Conservation (phyloP, 208 protist genomes). For the Leishmania guyanensis region DNA sequence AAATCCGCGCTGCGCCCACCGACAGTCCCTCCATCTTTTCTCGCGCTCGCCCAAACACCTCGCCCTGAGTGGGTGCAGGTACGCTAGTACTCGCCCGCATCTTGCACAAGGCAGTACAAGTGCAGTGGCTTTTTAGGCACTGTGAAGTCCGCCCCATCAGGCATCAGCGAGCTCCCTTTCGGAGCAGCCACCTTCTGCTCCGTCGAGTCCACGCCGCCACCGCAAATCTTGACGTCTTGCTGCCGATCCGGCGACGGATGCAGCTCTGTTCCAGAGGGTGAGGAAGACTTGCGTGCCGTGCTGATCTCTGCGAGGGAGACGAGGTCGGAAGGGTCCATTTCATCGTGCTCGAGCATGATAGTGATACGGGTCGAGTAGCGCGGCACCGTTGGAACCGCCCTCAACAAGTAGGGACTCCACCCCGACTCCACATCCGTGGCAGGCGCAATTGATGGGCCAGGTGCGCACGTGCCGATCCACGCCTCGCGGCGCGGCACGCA, state of each 20-base stretch:
- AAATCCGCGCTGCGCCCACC: background rate
- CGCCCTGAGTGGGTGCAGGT: background rate
- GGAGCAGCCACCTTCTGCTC: background rate
- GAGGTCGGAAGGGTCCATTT: constrained; percentile 61
- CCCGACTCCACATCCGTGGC: background rate
- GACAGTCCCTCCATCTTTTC: background rate
- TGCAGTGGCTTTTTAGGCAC: constrained; percentile 24
- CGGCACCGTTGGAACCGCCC: constrained; percentile 62
- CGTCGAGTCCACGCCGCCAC: constrained; percentile 12
- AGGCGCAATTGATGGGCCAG: constrained; percentile 12
- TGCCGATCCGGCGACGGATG: constrained; percentile 3
- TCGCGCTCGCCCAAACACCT: background rate
- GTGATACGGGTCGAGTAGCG: constrained; percentile 79
- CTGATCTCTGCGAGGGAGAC: constrained; percentile 68
- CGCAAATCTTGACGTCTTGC: constrained; percentile 14
- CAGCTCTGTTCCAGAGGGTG: background rate
- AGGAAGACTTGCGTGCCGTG: constrained; percentile 24
- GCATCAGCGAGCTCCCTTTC: background rate
- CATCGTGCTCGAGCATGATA: constrained; percentile 80
- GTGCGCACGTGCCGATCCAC: constrained; percentile 48
- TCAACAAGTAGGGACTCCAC: constrained; percentile 25
- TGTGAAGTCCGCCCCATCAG: background rate
- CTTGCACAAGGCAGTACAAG: constrained; percentile 78
- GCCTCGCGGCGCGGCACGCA: constrained; percentile 75
- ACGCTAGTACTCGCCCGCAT: constrained; percentile 61